phyloP scores from a whole-genome alignment of 2,329 filamentous ascomycete species.

The Dothideomycetes sp. region DNA sequence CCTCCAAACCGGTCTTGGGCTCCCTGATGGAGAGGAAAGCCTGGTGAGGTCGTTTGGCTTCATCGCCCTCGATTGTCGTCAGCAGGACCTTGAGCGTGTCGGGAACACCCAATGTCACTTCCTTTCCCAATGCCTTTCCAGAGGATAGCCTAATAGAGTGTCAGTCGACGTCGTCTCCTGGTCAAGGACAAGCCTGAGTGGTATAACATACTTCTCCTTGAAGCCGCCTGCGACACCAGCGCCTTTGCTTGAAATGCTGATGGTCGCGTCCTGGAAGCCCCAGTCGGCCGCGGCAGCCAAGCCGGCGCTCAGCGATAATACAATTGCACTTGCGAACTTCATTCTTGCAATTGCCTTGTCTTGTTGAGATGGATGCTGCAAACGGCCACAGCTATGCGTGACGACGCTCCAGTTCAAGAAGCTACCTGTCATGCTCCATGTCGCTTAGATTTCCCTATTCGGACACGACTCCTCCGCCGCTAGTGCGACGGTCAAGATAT shows the following conservation, averaged over 20 bases:
- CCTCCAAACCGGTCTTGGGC: constrained; percentile 63
- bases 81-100: constrained; percentile 75
- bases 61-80: constrained; percentile 68
- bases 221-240: constrained; percentile 37
- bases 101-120: constrained; percentile 23
- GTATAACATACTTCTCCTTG: constrained; percentile 46
- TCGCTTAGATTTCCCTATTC: constrained; percentile 3
- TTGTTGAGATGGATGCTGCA: constrained; percentile 1
- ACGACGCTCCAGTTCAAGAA: constrained; percentile 6
- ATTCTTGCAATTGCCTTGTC: constrained; percentile 12
- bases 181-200: not conserved
- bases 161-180: constrained; percentile 4
- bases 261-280: constrained; percentile 62
- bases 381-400: constrained; percentile 3
- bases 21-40: constrained; percentile 81
- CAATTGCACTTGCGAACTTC: constrained; percentile 15
- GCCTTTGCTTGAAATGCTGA: constrained; percentile 53
- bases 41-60: constrained; percentile 79
- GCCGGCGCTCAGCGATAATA: constrained; percentile 13
- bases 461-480: not conserved
- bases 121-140: constrained; percentile 48
- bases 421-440: constrained; percentile 3
- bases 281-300: constrained; percentile 47
- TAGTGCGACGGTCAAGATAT: no score
- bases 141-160: constrained; percentile 26